Evolutionary conservation across 208 protist genomes (phyloP).

Genomic region (Perkinsela sp.): DNA sequence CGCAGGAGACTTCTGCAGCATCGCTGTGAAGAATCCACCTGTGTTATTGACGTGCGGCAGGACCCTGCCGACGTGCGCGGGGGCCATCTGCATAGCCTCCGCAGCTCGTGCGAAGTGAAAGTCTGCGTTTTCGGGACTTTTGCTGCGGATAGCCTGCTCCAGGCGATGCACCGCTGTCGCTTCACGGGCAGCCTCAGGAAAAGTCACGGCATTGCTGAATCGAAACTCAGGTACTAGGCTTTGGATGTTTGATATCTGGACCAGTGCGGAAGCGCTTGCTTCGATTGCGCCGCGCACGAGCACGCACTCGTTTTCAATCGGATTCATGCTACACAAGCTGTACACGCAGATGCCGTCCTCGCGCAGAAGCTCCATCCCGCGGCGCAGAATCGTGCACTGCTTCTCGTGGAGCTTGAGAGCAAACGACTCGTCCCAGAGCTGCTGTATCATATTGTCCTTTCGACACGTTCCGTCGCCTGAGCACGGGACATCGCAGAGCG

Average conservation of each 20-base stretch:
- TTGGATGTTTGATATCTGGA: slow-evolving; percentile 56
- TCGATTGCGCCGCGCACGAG: slow-evolving; percentile 48
- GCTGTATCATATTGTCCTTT: slow-evolving; percentile 45
- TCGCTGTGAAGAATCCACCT: slow-evolving; percentile 36
- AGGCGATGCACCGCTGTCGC: background rate
- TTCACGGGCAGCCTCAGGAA: background rate
- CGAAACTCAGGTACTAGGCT: slow-evolving; percentile 14
- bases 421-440: slow-evolving; percentile 46
- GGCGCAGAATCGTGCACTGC: slow-evolving; percentile 50
- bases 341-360: slow-evolving; percentile 69
- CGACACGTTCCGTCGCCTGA: slow-evolving; percentile 77
- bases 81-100: slow-evolving; percentile 12
- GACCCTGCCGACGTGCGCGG: slow-evolving; percentile 29
- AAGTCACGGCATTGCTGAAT: slow-evolving; percentile 8
- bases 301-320: slow-evolving; percentile 82
- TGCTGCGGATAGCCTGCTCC: slow-evolving; percentile 19
- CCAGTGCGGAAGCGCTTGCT: slow-evolving; percentile 20
- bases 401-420: slow-evolving; percentile 49
- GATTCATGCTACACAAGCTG: slow-evolving; percentile 83
- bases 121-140: slow-evolving; percentile 8
- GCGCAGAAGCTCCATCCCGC: slow-evolving; percentile 44
- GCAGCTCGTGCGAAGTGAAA: slow-evolving; percentile 17
- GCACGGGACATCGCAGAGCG: slow-evolving; percentile 82
- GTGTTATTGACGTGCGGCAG: slow-evolving; percentile 55
- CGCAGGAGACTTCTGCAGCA: background rate